These are phyloP conservation scores for Strobilomyces echinocephalus DNA, from an alignment of 768 basidiomycete genomes.

Conservation along the genomic window DNA sequence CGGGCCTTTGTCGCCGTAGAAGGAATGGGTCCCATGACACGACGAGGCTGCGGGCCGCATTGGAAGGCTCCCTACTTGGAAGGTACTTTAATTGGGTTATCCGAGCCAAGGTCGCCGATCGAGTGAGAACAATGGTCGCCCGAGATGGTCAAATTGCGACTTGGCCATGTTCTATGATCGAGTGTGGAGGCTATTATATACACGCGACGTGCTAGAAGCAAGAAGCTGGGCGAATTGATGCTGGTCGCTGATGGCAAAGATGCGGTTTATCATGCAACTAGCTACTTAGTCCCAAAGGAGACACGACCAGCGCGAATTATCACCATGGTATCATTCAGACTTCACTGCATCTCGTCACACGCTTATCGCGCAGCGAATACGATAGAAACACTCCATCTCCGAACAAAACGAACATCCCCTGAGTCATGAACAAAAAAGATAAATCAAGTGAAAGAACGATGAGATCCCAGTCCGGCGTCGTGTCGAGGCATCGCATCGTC, in stretches of 20 bases:
- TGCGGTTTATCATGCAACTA: background rate
- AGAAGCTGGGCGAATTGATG: background rate
- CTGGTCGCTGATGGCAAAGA: conserved; percentile 3
- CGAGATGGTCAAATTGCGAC: background rate
- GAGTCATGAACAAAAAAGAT: conserved; percentile 3
- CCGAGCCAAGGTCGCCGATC: background rate
- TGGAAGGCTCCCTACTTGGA: background rate
- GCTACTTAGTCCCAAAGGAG: background rate
- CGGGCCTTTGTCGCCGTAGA: background rate
- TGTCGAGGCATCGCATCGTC: conserved; percentile 14
- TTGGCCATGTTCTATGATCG: background rate
- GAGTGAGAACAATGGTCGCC: background rate
- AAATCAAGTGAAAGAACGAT: conserved; percentile 3
- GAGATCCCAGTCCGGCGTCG: background rate
- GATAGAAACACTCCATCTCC: conserved; percentile 4
- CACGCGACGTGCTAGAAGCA: background rate
- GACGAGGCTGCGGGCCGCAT: background rate
- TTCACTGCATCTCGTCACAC: background rate
- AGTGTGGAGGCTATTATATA: background rate
- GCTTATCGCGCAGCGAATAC: background rate
- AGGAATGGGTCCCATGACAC: background rate
- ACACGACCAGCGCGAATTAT: conserved; percentile 5
- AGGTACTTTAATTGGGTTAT: background rate
- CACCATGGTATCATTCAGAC: conserved; percentile 2
- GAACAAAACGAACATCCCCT: conserved; percentile 19